These are phyloP conservation scores for Ogataea dorogensis DNA, from an alignment of 805 yeast species.

Conservation along the genomic window DNA sequence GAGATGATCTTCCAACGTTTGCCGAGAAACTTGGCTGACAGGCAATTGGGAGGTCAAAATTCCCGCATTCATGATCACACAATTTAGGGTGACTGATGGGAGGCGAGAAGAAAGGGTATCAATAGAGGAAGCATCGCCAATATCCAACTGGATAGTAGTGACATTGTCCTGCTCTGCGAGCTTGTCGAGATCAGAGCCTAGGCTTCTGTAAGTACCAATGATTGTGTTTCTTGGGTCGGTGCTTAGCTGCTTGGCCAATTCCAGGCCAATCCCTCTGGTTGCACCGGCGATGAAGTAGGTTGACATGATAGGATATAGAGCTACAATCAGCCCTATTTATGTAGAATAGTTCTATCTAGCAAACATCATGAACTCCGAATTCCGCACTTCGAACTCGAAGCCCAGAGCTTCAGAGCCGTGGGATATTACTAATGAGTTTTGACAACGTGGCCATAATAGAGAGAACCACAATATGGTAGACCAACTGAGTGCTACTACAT, in stretches of 20 bases:
- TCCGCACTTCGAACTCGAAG: no score
- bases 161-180: constrained; percentile 20
- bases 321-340: no score
- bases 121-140: constrained; percentile 20
- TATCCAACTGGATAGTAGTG: constrained; percentile 25
- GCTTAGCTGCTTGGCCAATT: constrained; percentile 30
- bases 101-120: constrained; percentile 17
- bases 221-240: constrained; percentile 22
- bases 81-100: constrained; percentile 29
- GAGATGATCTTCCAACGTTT: constrained; percentile 2
- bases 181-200: constrained; percentile 8
- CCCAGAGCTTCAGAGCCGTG: no score
- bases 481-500: no score
- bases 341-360: no score
- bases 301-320: no score
- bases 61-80: constrained; percentile 38
- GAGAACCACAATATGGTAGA: no score
- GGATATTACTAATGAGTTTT: no score
- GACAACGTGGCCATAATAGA: no score
- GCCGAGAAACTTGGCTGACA: constrained; percentile 1
- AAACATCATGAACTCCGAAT: no score
- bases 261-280: constrained; percentile 42
- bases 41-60: background rate
- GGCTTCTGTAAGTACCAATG: constrained; percentile 18
- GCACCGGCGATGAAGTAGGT: constrained; percentile 42